These are phyloP conservation scores for Tolypocladium tundrense DNA, from an alignment of 2,329 filamentous ascomycete genomes.

Conservation along the genomic window DNA sequence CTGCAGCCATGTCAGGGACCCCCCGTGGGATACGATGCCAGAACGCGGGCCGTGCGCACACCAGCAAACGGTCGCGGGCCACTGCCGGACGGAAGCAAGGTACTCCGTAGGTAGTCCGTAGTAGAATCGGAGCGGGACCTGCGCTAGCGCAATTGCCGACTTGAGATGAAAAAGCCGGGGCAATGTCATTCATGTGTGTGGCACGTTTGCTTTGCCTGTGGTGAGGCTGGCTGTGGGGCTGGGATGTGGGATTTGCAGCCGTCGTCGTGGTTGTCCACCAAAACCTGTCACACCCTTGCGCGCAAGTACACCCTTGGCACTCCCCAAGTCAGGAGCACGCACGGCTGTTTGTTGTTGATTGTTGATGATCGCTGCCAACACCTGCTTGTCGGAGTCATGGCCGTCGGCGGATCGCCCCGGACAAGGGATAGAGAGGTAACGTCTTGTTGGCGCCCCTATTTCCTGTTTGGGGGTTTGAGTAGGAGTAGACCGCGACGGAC, in stretches of 20 bases:
- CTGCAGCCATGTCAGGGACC: constrained; percentile 2
- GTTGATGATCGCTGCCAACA: neutral
- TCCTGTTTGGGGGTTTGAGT: neutral
- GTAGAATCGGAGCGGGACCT: neutral
- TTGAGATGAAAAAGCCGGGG: neutral
- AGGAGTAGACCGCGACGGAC: neutral
- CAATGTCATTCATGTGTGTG: neutral
- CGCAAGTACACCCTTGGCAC: neutral
- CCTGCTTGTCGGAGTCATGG: neutral
- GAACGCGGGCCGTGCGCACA: constrained; percentile 1
- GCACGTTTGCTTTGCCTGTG: neutral
- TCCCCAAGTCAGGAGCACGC: neutral
- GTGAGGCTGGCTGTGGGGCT: too few relatives aligned
- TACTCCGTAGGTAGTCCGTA: neutral
- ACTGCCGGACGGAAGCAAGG: neutral
- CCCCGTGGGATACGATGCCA: neutral
- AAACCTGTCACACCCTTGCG: neutral
- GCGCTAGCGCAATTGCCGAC: constrained; percentile 3
- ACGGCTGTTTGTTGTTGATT: too few relatives aligned
- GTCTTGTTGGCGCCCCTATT: neutral
- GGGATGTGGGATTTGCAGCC: neutral
- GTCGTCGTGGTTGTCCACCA: neutral
- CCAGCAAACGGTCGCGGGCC: neutral
- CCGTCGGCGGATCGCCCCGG: neutral
- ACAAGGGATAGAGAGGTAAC: neutral